Evolutionary conservation across 805 yeast genomes (phyloP), one percentile per base, ranked within the genome.

Genomic region (Sungouiella blattae): DNA sequence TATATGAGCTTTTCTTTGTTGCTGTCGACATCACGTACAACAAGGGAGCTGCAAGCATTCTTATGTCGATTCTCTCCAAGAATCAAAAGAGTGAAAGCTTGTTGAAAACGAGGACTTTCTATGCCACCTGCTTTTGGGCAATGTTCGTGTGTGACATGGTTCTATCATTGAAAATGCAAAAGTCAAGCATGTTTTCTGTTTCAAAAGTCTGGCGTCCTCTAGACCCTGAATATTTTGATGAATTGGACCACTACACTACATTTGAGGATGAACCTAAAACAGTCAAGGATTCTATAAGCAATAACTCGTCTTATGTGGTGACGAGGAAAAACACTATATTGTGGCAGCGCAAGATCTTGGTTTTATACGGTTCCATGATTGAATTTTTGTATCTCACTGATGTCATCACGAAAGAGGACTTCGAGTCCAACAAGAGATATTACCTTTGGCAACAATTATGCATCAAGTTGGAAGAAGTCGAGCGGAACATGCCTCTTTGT

Each of bases 1-100:
- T 65, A 11, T 63, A 62, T 44, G 71, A 66, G 43, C 50, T 64
- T 45, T 59, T 60, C 32, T 65, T 62, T 32, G 58, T 60, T 23
- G 67, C 67, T 6, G 52, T 55, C 16, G 67, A 62, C 30, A 57
- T 57, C 25, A 58, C 67, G 3, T 59, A 66, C 38, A 60, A 62
- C 25, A 64, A 58, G 44, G 68, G 67, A 1, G 70, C 69, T 1
- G 54, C 60, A 6, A 50, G 58, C 20, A 54, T 65, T 9, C 47
- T 65, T 18, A 46, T 56, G 18, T 55, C 64, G 6, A 50, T 64
- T 4, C 46, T 62, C 28, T 38, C 47, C 18, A 49, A 45, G 30
- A 32, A 40, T 4, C 37, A 41, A n/a, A 37, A 37, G 6, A 25
- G 37, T 16, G 43, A 46, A 3, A 50, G 60, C 24, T 39, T 55